These are phyloP conservation scores for Pleurotus eryngii DNA, from an alignment of 768 basidiomycete species.

Conservation along the genomic window DNA sequence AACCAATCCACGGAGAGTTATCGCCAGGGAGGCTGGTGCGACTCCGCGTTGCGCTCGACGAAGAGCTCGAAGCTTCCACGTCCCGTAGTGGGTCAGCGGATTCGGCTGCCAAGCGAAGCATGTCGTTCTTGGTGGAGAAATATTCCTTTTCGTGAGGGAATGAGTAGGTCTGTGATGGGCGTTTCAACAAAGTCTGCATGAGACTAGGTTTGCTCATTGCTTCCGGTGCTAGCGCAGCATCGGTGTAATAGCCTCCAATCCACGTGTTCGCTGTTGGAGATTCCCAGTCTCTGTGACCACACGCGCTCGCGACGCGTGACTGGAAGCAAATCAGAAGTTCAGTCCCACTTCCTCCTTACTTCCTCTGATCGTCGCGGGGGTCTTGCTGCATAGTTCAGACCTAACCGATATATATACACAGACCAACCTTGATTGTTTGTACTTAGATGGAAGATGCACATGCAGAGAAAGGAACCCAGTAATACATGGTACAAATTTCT, in stretches of 20 bases:
- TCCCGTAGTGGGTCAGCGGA: constrained; percentile 1
- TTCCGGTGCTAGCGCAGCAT: constrained; percentile 21
- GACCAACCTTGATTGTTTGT: background rate
- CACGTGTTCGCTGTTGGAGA: too few species aligned
- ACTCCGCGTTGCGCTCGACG: background rate
- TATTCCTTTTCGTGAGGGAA: constrained; percentile 43
- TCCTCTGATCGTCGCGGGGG: background rate
- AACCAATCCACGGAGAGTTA: too few species aligned
- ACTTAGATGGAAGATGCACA: background rate
- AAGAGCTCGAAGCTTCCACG: background rate
- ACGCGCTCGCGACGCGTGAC: too few species aligned
- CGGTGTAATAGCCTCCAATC: too few species aligned
- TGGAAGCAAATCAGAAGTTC: too few species aligned
- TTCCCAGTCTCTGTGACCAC: too few species aligned
- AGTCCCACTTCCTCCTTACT: background rate
- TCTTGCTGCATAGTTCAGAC: background rate
- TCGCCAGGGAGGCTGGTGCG: background rate
- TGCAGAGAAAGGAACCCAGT: background rate
- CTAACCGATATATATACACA: background rate
- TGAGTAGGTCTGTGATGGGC: constrained; percentile 62
- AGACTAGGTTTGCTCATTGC: constrained; percentile 55
- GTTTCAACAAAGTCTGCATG: constrained; percentile 56
- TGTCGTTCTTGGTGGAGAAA: constrained; percentile 47
- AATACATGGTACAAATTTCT: background rate
- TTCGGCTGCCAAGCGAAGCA: constrained; percentile 48